These are phyloP conservation scores for Penicillium sp. DNA, from an alignment of 2,329 filamentous ascomycete species.

Conservation along the genomic window DNA sequence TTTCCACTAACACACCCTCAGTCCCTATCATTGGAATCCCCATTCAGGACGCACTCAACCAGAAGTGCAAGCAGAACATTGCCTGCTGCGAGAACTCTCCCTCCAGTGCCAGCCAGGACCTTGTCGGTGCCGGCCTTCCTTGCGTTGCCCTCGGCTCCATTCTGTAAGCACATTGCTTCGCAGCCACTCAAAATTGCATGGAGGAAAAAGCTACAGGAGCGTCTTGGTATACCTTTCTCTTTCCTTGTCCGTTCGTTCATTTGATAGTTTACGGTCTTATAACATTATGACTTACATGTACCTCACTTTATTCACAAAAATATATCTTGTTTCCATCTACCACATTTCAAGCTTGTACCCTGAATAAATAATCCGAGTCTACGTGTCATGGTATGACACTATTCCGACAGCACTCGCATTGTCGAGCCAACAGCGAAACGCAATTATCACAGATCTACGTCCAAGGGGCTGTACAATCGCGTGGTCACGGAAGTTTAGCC, in stretches of 20 bases:
- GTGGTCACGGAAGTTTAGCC: no score
- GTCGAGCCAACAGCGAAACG: no score
- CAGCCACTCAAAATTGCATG: background rate
- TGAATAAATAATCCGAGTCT: no score
- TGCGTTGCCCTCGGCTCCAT: conserved; percentile 40
- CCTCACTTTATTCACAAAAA: conserved; percentile 20
- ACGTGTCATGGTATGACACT: no score
- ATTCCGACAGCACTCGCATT: no score
- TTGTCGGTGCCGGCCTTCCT: conserved; percentile 34
- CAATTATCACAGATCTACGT: no score
- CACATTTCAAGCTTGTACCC: no score
- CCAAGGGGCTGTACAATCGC: no score
- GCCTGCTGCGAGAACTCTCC: conserved; percentile 37
- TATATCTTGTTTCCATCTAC: no score
- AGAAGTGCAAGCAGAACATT: conserved; percentile 41
- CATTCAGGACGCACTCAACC: conserved; percentile 32
- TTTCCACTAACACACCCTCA: conserved; percentile 1
- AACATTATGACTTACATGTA: conserved; percentile 1
- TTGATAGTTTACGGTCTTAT: conserved; percentile 10
- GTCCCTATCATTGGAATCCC: conserved; percentile 27
- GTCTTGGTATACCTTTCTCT: conserved; percentile 14
- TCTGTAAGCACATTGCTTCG: conserved; percentile 30
- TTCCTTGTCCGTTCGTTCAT: conserved; percentile 14
- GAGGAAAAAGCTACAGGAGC: conserved; percentile 11
- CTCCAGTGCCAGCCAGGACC: conserved; percentile 23